These are phyloP conservation scores for Nannizzia gypsea DNA, from an alignment of 2,329 filamentous ascomycete genomes.

Conservation along the genomic window DNA sequence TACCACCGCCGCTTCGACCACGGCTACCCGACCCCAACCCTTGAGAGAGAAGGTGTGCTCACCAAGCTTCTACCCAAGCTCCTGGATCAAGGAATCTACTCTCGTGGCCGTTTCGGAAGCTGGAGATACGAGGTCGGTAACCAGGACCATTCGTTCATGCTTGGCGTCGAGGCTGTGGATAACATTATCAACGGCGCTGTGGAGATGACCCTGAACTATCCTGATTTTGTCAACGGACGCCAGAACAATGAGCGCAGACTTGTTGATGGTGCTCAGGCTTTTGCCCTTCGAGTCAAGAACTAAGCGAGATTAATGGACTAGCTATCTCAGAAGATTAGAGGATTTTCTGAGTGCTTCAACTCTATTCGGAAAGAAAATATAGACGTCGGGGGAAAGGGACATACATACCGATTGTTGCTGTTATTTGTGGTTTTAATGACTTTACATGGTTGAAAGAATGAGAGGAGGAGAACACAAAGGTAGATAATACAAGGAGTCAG, in stretches of 20 bases:
- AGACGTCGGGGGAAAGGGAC: background rate
- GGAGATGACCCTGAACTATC: conserved; percentile 90
- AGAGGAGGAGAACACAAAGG: background rate
- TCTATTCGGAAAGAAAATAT: background rate
- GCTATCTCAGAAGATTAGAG: background rate
- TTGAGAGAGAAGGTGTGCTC: conserved; percentile 91
- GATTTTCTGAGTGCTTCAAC: background rate
- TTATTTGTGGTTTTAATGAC: background rate
- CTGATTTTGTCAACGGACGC: conserved; percentile 78
- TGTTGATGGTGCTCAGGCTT: conserved; percentile 33
- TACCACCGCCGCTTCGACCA: conserved; percentile 98
- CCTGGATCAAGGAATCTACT: conserved; percentile 82
- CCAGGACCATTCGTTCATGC: conserved; percentile 97
- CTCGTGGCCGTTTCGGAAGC: conserved; percentile 90
- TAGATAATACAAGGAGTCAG: background rate
- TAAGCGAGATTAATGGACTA: background rate
- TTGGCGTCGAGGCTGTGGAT: conserved; percentile 87
- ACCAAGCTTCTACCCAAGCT: conserved; percentile 88
- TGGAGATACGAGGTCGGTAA: conserved; percentile 97
- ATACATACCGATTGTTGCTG: background rate
- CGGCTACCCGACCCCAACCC: conserved; percentile 88
- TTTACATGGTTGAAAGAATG: background rate
- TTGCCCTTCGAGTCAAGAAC: background rate
- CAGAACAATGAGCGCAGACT: conserved; percentile 52
- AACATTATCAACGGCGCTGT: conserved; percentile 79